phyloP scores from a whole-genome alignment of 1,139 yeast genomes.

The Suhomyces coccinellae region DNA sequence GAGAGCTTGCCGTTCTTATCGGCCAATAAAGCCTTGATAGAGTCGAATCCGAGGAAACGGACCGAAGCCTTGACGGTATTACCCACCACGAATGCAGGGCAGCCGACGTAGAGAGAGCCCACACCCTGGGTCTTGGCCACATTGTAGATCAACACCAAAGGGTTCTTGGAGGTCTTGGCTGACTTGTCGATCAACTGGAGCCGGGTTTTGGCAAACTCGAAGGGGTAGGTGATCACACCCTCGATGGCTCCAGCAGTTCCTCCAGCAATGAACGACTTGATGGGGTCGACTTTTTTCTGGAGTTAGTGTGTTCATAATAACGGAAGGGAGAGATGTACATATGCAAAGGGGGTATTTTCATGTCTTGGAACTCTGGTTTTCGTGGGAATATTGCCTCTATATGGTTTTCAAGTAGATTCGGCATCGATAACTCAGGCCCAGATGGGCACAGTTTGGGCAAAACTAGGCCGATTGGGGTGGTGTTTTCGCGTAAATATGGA shows the following conservation, averaged over 20 bases:
- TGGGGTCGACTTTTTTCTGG: conserved; percentile 47
- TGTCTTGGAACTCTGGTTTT: neutral
- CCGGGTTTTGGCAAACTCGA: conserved; percentile 94
- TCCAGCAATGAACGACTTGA: conserved; percentile 86
- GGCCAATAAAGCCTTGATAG: conserved; percentile 70
- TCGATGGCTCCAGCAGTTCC: conserved; percentile 95
- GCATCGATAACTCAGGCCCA: too few relatives aligned
- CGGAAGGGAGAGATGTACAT: too few relatives aligned
- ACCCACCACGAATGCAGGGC: conserved; percentile 95
- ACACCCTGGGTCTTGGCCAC: conserved; percentile 81
- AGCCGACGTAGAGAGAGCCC: conserved; percentile 84
- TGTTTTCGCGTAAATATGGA: too few relatives aligned
- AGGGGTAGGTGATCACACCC: conserved; percentile 89
- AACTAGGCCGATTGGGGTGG: too few relatives aligned
- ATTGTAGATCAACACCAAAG: conserved; percentile 72
- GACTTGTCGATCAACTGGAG: conserved; percentile 78
- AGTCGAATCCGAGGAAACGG: conserved; percentile 88
- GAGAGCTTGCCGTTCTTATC: conserved; percentile 86
- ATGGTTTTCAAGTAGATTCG: too few relatives aligned
- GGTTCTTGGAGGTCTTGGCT: conserved; percentile 73
- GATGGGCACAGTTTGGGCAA: too few relatives aligned
- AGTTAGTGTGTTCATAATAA: too few relatives aligned
- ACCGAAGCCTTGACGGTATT: conserved; percentile 95
- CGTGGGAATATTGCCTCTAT: neutral
- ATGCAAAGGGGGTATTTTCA: too few relatives aligned